Conservation (phyloP, 2,329 filamentous ascomycete genomes). For the Exophiala xenobiotica region DNA sequence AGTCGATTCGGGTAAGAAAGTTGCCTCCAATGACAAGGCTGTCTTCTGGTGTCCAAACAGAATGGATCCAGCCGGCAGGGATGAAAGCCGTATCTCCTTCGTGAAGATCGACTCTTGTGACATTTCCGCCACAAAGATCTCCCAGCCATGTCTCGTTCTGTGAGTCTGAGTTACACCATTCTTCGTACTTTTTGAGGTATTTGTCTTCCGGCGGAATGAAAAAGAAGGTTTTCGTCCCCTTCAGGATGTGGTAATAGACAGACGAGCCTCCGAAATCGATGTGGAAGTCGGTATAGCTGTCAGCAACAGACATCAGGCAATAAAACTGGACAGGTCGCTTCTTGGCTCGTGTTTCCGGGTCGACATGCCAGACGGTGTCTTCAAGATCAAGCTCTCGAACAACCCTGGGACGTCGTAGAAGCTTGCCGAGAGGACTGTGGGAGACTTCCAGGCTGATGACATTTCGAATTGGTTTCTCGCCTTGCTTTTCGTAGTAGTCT, state of each 20-base stretch:
- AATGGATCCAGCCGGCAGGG: conserved; percentile 70
- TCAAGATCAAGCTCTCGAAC: conserved; percentile 62
- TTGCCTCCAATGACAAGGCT: conserved; percentile 71
- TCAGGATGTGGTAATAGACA: conserved; percentile 68
- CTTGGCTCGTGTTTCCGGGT: conserved; percentile 52
- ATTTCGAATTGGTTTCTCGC: conserved; percentile 63
- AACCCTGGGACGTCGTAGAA: conserved; percentile 63
- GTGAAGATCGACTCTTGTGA: conserved; percentile 64
- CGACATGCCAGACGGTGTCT: conserved; percentile 52
- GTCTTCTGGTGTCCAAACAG: conserved; percentile 68
- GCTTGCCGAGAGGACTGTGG: conserved; percentile 59
- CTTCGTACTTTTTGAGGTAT: conserved; percentile 68
- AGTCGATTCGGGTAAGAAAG: conserved; percentile 65
- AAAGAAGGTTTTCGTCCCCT: conserved; percentile 69
- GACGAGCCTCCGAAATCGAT: conserved; percentile 71
- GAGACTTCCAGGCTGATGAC: conserved; percentile 70
- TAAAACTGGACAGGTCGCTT: conserved; percentile 67
- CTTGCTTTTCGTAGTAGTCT: conserved; percentile 63
- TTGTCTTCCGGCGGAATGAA: conserved; percentile 69
- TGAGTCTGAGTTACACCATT: conserved; percentile 66
- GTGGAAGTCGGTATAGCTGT: conserved; percentile 71
- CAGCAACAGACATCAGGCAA: conserved; percentile 68
- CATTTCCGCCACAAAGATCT: conserved; percentile 61
- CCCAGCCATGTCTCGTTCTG: conserved; percentile 67
- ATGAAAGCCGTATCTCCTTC: conserved; percentile 70